A percentile compares a stretch with the other conserved stretches of the same genome.
These are phyloP conservation scores for Litsea cubeba DNA, from an alignment of 164 flowering plant species.

Conservation along the genomic window DNA sequence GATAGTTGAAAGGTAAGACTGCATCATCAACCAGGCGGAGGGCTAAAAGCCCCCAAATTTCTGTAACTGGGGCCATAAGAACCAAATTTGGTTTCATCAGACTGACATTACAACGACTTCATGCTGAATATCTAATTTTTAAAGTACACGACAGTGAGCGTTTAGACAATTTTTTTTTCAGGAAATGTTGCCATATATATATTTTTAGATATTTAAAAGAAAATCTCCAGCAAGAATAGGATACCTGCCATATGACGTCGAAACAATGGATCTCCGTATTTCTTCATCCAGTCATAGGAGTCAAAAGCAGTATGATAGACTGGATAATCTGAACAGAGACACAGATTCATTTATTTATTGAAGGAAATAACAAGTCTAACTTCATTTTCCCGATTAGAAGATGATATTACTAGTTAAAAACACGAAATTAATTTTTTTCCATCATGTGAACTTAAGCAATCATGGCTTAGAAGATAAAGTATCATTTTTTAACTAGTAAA, in stretches of 20 bases:
- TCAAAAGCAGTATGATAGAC: slow-evolving; percentile 96
- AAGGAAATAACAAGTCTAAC: not conserved
- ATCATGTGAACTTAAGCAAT: not conserved
- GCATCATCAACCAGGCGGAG: slow-evolving; percentile 80
- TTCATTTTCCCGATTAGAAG: not conserved
- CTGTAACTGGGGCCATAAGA: slow-evolving; percentile 48
- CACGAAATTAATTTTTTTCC: not conserved
- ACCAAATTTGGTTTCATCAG: not conserved
- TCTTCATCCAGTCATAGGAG: slow-evolving; percentile 74
- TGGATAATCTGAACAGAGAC: slow-evolving; percentile 64
- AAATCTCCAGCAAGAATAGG: not conserved
- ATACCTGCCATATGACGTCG: slow-evolving; percentile 89
- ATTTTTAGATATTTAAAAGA: not conserved
- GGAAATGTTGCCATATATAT: not conserved
- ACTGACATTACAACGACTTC: not conserved
- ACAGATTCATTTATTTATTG: not conserved
- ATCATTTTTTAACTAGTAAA: not conserved
- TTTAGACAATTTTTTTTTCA: not conserved
- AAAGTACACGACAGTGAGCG: not conserved
- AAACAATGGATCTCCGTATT: slow-evolving; percentile 75
- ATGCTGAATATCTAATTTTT: too few relatives aligned
- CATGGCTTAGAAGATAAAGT: not conserved
- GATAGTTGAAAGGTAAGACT: slow-evolving; percentile 71
- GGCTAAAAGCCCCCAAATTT: slow-evolving; percentile 90
- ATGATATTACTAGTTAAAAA: not conserved